Evolutionary conservation across 1,284 basidiomycete species (phyloP), one percentile per base, ranked within the genome.

Genomic region (Moesziomyces globuligerus): DNA sequence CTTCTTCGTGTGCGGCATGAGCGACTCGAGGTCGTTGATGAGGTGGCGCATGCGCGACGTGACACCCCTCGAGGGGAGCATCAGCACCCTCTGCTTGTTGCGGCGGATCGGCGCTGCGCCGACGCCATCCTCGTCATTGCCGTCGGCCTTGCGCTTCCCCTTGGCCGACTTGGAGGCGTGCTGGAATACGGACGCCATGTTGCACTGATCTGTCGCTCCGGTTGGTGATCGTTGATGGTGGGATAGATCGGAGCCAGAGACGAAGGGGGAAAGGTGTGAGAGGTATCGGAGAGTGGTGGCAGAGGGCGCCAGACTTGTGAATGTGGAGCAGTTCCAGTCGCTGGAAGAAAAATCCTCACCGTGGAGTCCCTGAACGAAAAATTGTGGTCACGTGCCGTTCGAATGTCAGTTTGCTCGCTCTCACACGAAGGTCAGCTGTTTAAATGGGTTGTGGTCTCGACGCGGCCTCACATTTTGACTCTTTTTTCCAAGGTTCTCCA

Each of bases 31-130:
- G 83, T 99, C 96, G 75, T 90, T 91, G 91, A 98, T 94, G 60
- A 99, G 86, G 84, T 99, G 96, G 58, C 96, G 86, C 93, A 98
- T 98, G 34, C 95, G 88, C 83, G 94, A 92, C 18, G 94, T 98
- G 55, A 98, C 88, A 51, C 96, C 96, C 55, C 96, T 87, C 38
- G 94, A 98, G 39, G 91, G 94, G 45, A 98, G 88, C 79, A 98
- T 84, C 49, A 99, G 86, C 6, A 98, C 94, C 62, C 87, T 85
- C 78, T 87, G 86, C 83, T 87, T 87, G 75, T 86, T 83, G 47
- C 83, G 59, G 17, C 76, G 60, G 10, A 73, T 40, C 32, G 57
- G 50, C 10, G 56, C 40, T 7, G 44, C 20, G 21, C 54, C 44
- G 9, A 38, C 40, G 28, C 41, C 56, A 7, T 49, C 57, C 0